Conservation (phyloP, 306 rosid genomes). For the Boehmeria nivea region DNA sequence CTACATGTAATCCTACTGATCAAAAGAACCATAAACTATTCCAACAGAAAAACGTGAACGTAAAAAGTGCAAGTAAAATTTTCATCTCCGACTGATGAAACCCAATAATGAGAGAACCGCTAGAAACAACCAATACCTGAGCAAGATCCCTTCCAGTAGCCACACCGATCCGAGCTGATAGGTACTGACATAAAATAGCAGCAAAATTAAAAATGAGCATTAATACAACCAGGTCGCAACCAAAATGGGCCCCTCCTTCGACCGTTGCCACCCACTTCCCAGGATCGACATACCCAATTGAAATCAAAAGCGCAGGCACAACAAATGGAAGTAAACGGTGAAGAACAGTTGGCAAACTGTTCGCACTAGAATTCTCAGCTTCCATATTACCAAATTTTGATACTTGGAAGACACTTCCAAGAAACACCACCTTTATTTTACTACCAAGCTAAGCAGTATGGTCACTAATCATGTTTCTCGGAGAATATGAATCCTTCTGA, state of each 20-base stretch:
- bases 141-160: conserved; percentile 85
- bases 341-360: conserved; percentile 30
- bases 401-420: conserved; percentile 25
- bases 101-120: too few relatives aligned
- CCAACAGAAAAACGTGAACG: neutral
- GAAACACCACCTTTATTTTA: conserved; percentile 26
- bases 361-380: conserved; percentile 24
- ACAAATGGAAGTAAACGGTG: conserved; percentile 52
- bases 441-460: conserved; percentile 15
- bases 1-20: neutral
- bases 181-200: conserved; percentile 81
- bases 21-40: neutral
- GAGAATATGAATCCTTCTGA: conserved; percentile 4
- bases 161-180: conserved; percentile 80
- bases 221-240: conserved; percentile 58
- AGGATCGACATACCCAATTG: conserved; percentile 88
- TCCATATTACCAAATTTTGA: conserved; percentile 49
- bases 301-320: conserved; percentile 64
- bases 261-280: conserved; percentile 88
- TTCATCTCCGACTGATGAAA: too few relatives aligned
- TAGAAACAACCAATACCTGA: conserved; percentile 50
- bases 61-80: too few relatives aligned
- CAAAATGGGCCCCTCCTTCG: conserved; percentile 89
- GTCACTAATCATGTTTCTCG: conserved; percentile 13
- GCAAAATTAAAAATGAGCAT: conserved; percentile 73